Evolutionary conservation across 306 rosid genomes (phyloP), one percentile per base, ranked within the genome.

Genomic region (Styphnolobium japonicum): DNA sequence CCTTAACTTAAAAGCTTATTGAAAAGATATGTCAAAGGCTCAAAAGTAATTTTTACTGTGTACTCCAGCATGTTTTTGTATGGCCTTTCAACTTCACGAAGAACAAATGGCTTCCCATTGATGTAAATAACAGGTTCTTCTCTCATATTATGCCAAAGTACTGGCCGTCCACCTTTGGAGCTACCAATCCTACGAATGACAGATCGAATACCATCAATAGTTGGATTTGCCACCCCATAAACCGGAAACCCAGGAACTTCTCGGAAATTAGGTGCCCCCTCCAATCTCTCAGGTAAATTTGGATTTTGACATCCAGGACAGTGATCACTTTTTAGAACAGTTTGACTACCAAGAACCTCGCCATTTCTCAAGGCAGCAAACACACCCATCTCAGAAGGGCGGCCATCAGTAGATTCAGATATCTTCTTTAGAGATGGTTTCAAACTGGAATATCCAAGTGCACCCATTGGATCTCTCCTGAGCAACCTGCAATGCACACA

Each of bases 91-190:
- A 93, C 93, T 82, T 93, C 98, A 21, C 98, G 97, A 25, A 93
- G 98, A 73, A 93, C 98, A 85, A 93, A 93, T 49, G 98, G 98
- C 80, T 91, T 93, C 71, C 97, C 98, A 67, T 91, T 93, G 72
- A 93, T 93, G 87, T 93, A 93, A 81, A 93, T 91, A 52, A 93
- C 98, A 67, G 97, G 98, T 81, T 93, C 98, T 87, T 93, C 98
- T 78, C 98, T 91, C 98, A 93, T 93, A 75, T 93, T 93, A 78
- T 93, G 98, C 98, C 98, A 93, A 73, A 93, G 91, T 77, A 93
- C 88, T 42, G 93, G 93, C 23, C 86, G 53, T 55, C 92, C 90
- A 77, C 76, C 86, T 85, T 87, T 87, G 23, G 88, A 84, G 69
- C 91, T 86, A 43, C 94, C 91, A 84, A 91, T 85, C 84, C 93